These are phyloP conservation scores for Aspergillus flavus DNA, from an alignment of 2,329 filamentous ascomycete species.

Conservation along the genomic window DNA sequence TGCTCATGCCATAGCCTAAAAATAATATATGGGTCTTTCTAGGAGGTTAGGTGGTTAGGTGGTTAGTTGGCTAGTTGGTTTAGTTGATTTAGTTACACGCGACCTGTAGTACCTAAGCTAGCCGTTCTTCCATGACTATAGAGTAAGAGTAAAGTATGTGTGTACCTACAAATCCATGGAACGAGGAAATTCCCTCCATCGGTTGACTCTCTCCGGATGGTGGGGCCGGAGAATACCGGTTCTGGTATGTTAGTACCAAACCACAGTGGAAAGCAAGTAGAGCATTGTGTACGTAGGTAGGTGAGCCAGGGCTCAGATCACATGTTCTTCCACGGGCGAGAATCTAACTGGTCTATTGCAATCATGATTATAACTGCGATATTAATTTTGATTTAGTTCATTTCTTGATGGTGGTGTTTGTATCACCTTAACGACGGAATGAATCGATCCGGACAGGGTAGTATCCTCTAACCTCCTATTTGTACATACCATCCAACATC, in stretches of 20 bases:
- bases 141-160: too few relatives aligned
- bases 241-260: too few relatives aligned
- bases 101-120: too few relatives aligned
- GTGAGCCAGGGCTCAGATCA: slow-evolving; percentile 23
- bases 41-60: background rate
- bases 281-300: too few relatives aligned
- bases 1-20: background rate
- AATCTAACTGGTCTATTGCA: slow-evolving; percentile 11
- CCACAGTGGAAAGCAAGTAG: too few relatives aligned
- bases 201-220: slow-evolving; percentile 26
- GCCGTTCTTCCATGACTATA: too few relatives aligned
- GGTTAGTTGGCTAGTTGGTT: background rate
- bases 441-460: background rate
- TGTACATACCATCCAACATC: too few relatives aligned
- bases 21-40: background rate
- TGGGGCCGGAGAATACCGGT: slow-evolving; percentile 29
- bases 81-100: too few relatives aligned
- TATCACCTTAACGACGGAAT: background rate
- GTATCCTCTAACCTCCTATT: too few relatives aligned
- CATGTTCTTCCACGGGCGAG: slow-evolving; percentile 19
- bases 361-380: background rate
- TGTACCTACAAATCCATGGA: background rate
- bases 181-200: background rate
- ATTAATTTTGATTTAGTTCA: background rate
- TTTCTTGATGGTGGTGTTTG: background rate